Base-by-base conservation (phyloP, 2,329 filamentous ascomycete species). In the Fusarium tricinctum region DNA sequence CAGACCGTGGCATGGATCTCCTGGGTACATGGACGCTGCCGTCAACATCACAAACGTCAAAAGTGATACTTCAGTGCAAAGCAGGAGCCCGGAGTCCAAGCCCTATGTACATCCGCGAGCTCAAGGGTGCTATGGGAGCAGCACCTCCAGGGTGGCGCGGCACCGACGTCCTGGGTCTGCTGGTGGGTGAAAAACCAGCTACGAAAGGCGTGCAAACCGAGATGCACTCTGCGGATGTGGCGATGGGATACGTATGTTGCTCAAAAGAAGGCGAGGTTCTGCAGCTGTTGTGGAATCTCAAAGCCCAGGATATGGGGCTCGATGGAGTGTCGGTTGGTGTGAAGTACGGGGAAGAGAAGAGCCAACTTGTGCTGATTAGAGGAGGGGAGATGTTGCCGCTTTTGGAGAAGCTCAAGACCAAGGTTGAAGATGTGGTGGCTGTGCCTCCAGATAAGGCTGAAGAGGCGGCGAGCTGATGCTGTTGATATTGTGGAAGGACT, bases 191-290 rank as follows among this genome's bases (percentile, higher is more conserved):
- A 66, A 83, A 85, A 63, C 83, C 88, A 53, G 91, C 93, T 32
- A 97, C 94, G 0, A 91, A 88, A 74, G 95, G 94, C 2, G 89
- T 97, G 5, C 82, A 92, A 58, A 89, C 93, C 47, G 89, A 92
- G 23, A 75, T 97, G 52, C 17, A 68, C 69, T 85, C 6, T 81
- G 88, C 59, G 92, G 91, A 74, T 78, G 81, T 38, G 81, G 92
- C 93, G 1, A 86, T 97, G 83, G 89, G 89, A 1, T 97, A 89
- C 72, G 78, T 92, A 26, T 87, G 86, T 56, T 88, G 91, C 62
- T 85, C 85, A 1, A 73, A 73, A 17, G 82, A 85, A 3, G 92
- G 92, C 1, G 75, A 75, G 9, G 76, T 93, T 22, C 79, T 84
- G 73, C 91, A 94, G 79, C 86, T 94, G 77, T 70, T 93, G 6